Evolutionary conservation across 2,329 filamentous ascomycete genomes (phyloP).

Genomic region (Aureobasidium pullulans): DNA sequence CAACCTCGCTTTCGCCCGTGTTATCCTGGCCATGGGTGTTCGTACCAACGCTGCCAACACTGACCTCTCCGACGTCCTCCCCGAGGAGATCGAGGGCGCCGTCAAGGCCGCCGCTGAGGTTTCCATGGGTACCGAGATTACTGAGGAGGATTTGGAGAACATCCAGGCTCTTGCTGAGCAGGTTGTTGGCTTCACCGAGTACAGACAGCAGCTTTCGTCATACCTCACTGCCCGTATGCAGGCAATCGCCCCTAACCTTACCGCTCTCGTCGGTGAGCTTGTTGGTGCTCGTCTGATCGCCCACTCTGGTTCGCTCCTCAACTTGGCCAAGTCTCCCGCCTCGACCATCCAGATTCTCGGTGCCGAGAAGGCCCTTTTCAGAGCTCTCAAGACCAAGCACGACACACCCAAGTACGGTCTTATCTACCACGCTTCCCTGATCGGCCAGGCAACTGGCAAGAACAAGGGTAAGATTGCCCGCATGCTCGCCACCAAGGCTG

Average conservation of each 20-base stretch:
- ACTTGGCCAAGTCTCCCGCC: constrained; percentile 87
- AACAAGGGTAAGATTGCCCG: constrained; percentile 99
- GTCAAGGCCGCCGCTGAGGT: constrained; percentile 94
- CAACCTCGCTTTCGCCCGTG: constrained; percentile 85
- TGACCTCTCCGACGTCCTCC: constrained; percentile 82
- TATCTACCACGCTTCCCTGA: constrained; percentile 85
- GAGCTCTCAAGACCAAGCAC: constrained; percentile 97
- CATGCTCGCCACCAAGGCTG: constrained; percentile 89
- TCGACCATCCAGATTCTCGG: constrained; percentile 97
- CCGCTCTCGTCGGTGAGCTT: constrained; percentile 83
- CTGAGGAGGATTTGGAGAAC: constrained; percentile 83
- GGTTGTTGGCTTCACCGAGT: constrained; percentile 85
- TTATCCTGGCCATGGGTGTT: constrained; percentile 85
- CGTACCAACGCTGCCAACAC: constrained; percentile 68
- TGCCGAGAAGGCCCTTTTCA: constrained; percentile 97
- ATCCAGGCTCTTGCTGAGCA: constrained; percentile 88
- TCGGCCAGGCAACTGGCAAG: constrained; percentile 92
- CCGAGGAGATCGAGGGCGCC: constrained; percentile 86
- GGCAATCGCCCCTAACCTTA: constrained; percentile 93
- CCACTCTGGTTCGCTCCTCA: constrained; percentile 89
- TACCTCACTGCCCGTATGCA: constrained; percentile 93
- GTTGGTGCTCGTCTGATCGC: constrained; percentile 93
- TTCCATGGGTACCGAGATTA: constrained; percentile 98
- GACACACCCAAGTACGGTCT: constrained; percentile 98
- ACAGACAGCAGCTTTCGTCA: constrained; percentile 76